Evolutionary conservation across 371 early-diverging fungal species (phyloP), one percentile per base, ranked within the genome.

Genomic region (Mucor irregularis): DNA sequence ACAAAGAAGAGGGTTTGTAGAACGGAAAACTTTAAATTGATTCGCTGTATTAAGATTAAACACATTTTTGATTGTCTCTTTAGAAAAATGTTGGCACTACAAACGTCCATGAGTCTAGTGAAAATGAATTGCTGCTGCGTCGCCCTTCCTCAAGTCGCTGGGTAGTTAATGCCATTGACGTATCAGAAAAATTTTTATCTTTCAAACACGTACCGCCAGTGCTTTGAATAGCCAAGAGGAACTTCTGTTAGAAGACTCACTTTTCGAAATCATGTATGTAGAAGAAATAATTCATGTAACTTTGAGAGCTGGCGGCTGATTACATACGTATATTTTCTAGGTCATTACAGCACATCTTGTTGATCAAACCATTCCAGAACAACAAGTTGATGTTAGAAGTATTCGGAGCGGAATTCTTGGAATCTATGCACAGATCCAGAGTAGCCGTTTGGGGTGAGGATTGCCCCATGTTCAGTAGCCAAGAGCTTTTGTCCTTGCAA

Each of bases 341-440:
- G 47, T 46, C 47, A 46, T 7, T 2, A 29, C 47, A 46, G 17
- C 5, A 7, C 5, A 46, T 46, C 7, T 16, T 46, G 9, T 29
- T 46, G 19, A 29, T 46, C 29, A 46, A 46, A 17, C 29, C 46
- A 46, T 46, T 28, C n/a, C 46, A 46, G 29, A 46, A 46, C 29
- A 46, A 29, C 22, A 5, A 46, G 29, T 4, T 11, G 13, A 46
- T 46, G 47, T 29, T 46, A 4, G 5, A 46, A 10, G 31, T 46
- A 19, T 29, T 46, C 29, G 8, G 29, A 1, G 30, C 47, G 29
- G 29, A 29, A 29, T 7, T 46, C 4, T 19, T 46, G 19, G 29
- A 7, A 14, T 29, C 2, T 2, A 46, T 46, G 30, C 29, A 46
- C 47, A 46, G 9, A 8, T 29, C 30, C 7, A 16, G 16, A 48